A percentile compares a stretch with the other conserved stretches of the same genome.
phyloP scores from a whole-genome alignment of 805 yeast species.

The Saccharomycopsis amapae region DNA sequence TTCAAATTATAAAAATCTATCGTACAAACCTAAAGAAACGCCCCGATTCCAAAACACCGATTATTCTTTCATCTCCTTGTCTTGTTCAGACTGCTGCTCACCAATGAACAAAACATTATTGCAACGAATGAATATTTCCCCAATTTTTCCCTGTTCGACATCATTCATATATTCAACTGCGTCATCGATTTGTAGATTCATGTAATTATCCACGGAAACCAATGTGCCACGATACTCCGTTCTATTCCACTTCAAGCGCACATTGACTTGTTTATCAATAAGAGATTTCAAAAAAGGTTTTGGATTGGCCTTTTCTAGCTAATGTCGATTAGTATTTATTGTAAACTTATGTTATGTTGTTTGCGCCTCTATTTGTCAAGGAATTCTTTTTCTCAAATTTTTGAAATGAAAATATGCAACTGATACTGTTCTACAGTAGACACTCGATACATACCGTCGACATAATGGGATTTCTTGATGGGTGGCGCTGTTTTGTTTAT shows the following conservation, averaged over 20 bases:
- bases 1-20: too few relatives aligned
- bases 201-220: conserved; percentile 80
- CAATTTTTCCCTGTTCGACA: conserved; percentile 45
- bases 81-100: conserved; percentile 26
- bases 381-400: too few relatives aligned
- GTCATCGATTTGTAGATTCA: conserved; percentile 74
- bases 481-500: too few relatives aligned
- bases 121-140: conserved; percentile 83
- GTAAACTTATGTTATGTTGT: too few relatives aligned
- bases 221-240: conserved; percentile 81
- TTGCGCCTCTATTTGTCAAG: too few relatives aligned
- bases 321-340: too few relatives aligned
- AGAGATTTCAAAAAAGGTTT: conserved; percentile 82
- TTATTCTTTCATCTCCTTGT: conserved; percentile 8
- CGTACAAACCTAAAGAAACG: too few relatives aligned
- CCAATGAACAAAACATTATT: conserved; percentile 81
- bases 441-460: too few relatives aligned
- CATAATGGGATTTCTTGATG: too few relatives aligned
- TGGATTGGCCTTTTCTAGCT: conserved; percentile 46
- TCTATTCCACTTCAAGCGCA: conserved; percentile 82
- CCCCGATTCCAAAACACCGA: too few relatives aligned
- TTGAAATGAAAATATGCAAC: too few relatives aligned
- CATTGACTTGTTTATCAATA: conserved; percentile 61
- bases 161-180: conserved; percentile 47
- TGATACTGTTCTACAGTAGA: too few relatives aligned